These are phyloP conservation scores for Cenchrus fungigraminus DNA, from an alignment of 176 grass and related monocot genomes.

Conservation along the genomic window DNA sequence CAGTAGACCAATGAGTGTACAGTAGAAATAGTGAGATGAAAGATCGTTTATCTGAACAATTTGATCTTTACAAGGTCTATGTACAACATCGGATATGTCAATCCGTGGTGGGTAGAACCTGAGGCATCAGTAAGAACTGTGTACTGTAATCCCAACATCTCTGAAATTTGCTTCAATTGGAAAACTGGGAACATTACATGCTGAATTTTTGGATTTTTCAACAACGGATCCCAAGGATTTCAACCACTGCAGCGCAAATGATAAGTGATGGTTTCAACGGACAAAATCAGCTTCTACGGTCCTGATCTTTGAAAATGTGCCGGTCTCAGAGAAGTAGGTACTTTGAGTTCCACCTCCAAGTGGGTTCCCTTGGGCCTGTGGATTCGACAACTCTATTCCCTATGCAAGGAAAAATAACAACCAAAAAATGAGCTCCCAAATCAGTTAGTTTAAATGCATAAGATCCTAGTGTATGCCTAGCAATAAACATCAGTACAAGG, in stretches of 20 bases:
- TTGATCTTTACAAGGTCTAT: too few relatives aligned
- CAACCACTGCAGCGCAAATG: background rate
- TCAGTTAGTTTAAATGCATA: background rate
- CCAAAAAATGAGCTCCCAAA: too few relatives aligned
- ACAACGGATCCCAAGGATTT: background rate
- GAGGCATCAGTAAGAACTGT: too few relatives aligned
- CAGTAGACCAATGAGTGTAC: too few relatives aligned
- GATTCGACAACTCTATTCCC: slow-evolving; percentile 84
- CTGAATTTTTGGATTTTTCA: background rate
- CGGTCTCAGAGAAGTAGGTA: slow-evolving; percentile 82
- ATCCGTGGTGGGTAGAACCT: too few relatives aligned
- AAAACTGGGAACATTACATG: background rate
- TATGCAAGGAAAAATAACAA: slow-evolving; percentile 5
- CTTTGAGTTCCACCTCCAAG: slow-evolving; percentile 79
- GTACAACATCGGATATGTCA: too few relatives aligned
- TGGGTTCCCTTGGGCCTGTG: slow-evolving; percentile 63
- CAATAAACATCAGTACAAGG: too few relatives aligned
- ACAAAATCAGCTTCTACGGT: slow-evolving; percentile 17
- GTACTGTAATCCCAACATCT: too few relatives aligned
- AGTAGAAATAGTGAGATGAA: too few relatives aligned
- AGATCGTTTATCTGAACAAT: too few relatives aligned
- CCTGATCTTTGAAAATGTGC: slow-evolving; percentile 85
- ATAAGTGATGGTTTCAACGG: background rate
- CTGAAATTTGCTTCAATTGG: too few relatives aligned
- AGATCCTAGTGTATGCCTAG: background rate